Evolutionary conservation across 208 protist genomes (phyloP).

Genomic region (Leishmania major): DNA sequence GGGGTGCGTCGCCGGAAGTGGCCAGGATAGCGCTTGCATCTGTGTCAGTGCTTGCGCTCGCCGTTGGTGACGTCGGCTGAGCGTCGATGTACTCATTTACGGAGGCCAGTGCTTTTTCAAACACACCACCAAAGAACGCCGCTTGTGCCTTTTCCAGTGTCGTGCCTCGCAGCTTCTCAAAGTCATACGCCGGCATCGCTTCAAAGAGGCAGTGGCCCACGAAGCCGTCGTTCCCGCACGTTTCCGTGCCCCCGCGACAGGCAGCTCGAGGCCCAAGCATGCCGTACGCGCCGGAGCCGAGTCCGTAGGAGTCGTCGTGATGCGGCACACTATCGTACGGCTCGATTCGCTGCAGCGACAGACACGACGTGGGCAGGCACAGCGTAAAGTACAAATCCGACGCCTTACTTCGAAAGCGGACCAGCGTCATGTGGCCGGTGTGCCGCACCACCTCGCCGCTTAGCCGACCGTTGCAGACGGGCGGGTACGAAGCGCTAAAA

Average conservation of each 20-base stretch:
- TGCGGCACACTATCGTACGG: constrained; percentile 48
- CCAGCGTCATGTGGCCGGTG: constrained; percentile 62
- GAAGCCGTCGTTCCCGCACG: not conserved
- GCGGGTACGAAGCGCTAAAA: constrained; percentile 58
- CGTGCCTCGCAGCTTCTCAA: constrained; percentile 24
- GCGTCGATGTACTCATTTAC: constrained; percentile 21
- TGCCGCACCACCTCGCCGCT: constrained; percentile 63
- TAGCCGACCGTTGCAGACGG: constrained; percentile 76
- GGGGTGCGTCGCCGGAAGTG: not conserved
- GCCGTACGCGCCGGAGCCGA: constrained; percentile 44
- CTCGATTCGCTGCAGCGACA: constrained; percentile 61
- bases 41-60: not conserved
- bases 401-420: constrained; percentile 43
- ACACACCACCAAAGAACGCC: constrained; percentile 19
- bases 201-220: constrained; percentile 28
- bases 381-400: constrained; percentile 48
- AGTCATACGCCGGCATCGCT: constrained; percentile 32
- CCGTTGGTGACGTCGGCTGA: not conserved
- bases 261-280: constrained; percentile 47
- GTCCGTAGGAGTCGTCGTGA: constrained; percentile 25
- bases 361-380: constrained; percentile 61
- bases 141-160: constrained; percentile 27
- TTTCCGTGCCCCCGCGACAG: constrained; percentile 1
- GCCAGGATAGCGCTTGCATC: not conserved
- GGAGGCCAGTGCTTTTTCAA: constrained; percentile 25